phyloP scores from a whole-genome alignment of 2,329 filamentous ascomycete species.

The Ambrosiella cleistominuta region DNA sequence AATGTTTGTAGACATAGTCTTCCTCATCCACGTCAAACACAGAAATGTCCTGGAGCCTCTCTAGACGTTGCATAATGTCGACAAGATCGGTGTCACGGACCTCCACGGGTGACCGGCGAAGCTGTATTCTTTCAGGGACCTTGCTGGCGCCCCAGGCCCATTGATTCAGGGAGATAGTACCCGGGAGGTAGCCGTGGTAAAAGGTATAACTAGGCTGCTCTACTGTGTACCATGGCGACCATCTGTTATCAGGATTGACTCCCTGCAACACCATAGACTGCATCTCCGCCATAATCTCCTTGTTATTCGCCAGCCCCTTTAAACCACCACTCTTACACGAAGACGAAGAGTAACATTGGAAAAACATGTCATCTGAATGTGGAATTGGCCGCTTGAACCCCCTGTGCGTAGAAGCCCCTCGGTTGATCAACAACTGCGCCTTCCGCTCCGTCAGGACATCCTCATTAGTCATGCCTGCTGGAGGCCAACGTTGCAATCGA shows the following conservation, averaged over 20 bases:
- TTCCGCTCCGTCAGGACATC: constrained; percentile 35
- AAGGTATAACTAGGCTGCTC: constrained; percentile 59
- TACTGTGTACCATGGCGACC: constrained; percentile 48
- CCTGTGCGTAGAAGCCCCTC: constrained; percentile 38
- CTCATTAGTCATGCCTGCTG: constrained; percentile 28
- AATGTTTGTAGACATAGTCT: constrained; percentile 40
- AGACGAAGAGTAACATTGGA: constrained; percentile 30
- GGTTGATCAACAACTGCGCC: constrained; percentile 40
- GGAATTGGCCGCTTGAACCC: constrained; percentile 37
- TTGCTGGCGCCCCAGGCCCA: constrained; percentile 45
- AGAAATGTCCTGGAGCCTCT: constrained; percentile 34
- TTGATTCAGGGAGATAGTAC: constrained; percentile 55
- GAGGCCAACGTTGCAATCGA: constrained; percentile 31
- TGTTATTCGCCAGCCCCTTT: constrained; percentile 10
- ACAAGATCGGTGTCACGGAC: constrained; percentile 44
- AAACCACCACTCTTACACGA: constrained; percentile 12
- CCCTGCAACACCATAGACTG: constrained; percentile 36
- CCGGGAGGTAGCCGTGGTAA: constrained; percentile 45
- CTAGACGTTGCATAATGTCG: constrained; percentile 40
- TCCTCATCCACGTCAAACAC: constrained; percentile 34
- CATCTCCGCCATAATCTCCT: constrained; percentile 34
- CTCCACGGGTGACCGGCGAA: constrained; percentile 38
- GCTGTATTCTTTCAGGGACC: constrained; percentile 35
- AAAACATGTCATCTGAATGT: constrained; percentile 37
- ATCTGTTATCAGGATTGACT: constrained; percentile 18